Percentiles rank a stretch among this genome's conserved stretches.
These are phyloP conservation scores for Mortierella hygrophila DNA, from an alignment of 192 early-diverging fungal genomes.

Conservation along the genomic window DNA sequence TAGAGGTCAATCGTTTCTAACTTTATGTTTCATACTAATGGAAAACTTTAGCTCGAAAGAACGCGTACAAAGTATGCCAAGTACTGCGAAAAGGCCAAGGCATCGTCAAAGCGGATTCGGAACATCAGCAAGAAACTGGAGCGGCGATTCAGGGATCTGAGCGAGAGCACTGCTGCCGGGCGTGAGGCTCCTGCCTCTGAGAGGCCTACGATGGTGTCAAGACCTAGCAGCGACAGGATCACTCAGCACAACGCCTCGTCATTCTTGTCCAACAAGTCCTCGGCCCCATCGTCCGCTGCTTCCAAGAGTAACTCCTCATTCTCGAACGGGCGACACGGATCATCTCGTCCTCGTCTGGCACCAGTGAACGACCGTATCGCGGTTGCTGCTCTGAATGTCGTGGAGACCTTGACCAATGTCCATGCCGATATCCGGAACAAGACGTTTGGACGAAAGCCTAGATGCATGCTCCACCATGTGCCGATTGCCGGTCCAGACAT, in stretches of 20 bases:
- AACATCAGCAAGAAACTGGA: slow-evolving; percentile 35
- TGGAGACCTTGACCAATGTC: slow-evolving; percentile 42
- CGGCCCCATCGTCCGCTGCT: neutral
- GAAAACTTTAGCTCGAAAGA: slow-evolving; percentile 30
- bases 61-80: slow-evolving; percentile 44
- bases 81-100: slow-evolving; percentile 32
- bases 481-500: slow-evolving; percentile 36
- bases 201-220: neutral
- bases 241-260: neutral
- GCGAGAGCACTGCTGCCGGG: neutral
- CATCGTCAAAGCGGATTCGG: slow-evolving; percentile 27
- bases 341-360: neutral
- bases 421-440: slow-evolving; percentile 27
- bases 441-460: slow-evolving; percentile 32
- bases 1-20: neutral
- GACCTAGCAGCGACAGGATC: neutral
- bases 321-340: neutral
- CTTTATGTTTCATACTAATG: neutral
- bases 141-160: slow-evolving; percentile 29
- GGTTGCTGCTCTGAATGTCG: slow-evolving; percentile 17
- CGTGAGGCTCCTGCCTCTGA: neutral
- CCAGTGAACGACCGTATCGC: neutral
- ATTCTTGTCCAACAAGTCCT: neutral
- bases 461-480: slow-evolving; percentile 28
- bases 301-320: neutral